A percentile compares a stretch with the other conserved stretches of the same genome.
Evolutionary conservation across 805 yeast genomes (phyloP).

Genomic region (Candida wancherniae): DNA sequence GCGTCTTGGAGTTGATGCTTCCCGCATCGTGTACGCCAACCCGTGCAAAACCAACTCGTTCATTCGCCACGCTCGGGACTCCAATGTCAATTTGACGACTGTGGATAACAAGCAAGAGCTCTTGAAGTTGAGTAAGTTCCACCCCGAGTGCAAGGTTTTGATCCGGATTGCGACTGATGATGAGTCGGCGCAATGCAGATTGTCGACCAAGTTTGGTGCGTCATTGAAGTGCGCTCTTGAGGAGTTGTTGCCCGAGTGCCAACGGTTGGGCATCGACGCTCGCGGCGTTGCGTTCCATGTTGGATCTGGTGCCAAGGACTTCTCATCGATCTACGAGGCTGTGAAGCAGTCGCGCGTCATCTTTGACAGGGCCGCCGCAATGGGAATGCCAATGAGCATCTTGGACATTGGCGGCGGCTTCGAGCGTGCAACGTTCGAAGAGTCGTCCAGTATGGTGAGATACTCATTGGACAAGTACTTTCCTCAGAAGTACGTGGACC

Average conservation of each 20-base stretch:
- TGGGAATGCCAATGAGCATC: slow-evolving; percentile 46
- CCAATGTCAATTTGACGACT: slow-evolving; percentile 66
- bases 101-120: slow-evolving; percentile 88
- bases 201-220: slow-evolving; percentile 89
- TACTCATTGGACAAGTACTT: slow-evolving; percentile 54
- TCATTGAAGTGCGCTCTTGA: slow-evolving; percentile 47
- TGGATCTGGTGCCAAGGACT: slow-evolving; percentile 88
- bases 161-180: slow-evolving; percentile 89
- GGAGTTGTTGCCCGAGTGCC: slow-evolving; percentile 57
- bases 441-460: slow-evolving; percentile 55
- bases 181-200: slow-evolving; percentile 75
- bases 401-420: slow-evolving; percentile 96
- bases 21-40: slow-evolving; percentile 80
- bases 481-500: slow-evolving; percentile 36
- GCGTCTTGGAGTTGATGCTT: slow-evolving; percentile 56
- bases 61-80: slow-evolving; percentile 61
- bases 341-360: slow-evolving; percentile 63
- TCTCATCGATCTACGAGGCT: slow-evolving; percentile 62
- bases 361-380: slow-evolving; percentile 52
- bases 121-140: slow-evolving; percentile 60
- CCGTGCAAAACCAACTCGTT: slow-evolving; percentile 90
- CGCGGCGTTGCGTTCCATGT: slow-evolving; percentile 93
- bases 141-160: slow-evolving; percentile 66
- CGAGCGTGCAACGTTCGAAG: slow-evolving; percentile 54
- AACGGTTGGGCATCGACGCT: slow-evolving; percentile 55